Percentiles rank a stretch among this genome's conserved stretches.
Conservation (phyloP, 108 stramenopile species). For the Cyclostephanos tholiformis region DNA sequence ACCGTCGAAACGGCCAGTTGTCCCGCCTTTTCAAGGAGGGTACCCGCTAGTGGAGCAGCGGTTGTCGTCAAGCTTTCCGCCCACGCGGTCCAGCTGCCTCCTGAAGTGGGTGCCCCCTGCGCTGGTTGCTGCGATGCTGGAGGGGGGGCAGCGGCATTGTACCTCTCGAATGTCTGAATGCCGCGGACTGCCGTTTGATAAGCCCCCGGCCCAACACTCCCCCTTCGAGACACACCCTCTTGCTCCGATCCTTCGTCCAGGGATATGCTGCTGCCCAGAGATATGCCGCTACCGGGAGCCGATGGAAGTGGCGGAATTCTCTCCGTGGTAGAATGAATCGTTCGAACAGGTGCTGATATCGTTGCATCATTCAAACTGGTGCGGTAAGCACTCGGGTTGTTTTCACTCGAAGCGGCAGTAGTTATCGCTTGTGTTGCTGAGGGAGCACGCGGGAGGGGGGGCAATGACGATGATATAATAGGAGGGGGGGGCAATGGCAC, state of each 20-base stretch:
- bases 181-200: neutral
- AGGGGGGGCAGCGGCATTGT: neutral
- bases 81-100: conserved; percentile 24
- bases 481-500: conserved; percentile 17
- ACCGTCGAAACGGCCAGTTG: conserved; percentile 26
- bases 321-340: conserved; percentile 39
- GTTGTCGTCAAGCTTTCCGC: conserved; percentile 11
- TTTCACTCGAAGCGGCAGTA: neutral
- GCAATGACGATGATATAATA: conserved; percentile 8
- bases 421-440: conserved; percentile 6
- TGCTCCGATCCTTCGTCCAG: conserved; percentile 4
- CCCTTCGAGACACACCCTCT: neutral
- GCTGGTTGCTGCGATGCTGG: conserved; percentile 1
- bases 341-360: neutral
- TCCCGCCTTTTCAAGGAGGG: conserved; percentile 20
- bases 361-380: neutral
- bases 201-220: neutral
- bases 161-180: neutral
- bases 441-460: neutral
- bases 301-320: conserved; percentile 40
- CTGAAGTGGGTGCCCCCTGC: conserved; percentile 5
- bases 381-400: neutral
- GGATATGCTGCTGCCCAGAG: neutral
- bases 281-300: conserved; percentile 25
- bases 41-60: conserved; percentile 9